These are phyloP conservation scores for Colletotrichum viniferum DNA, from an alignment of 2,329 filamentous ascomycete species.

Conservation along the genomic window DNA sequence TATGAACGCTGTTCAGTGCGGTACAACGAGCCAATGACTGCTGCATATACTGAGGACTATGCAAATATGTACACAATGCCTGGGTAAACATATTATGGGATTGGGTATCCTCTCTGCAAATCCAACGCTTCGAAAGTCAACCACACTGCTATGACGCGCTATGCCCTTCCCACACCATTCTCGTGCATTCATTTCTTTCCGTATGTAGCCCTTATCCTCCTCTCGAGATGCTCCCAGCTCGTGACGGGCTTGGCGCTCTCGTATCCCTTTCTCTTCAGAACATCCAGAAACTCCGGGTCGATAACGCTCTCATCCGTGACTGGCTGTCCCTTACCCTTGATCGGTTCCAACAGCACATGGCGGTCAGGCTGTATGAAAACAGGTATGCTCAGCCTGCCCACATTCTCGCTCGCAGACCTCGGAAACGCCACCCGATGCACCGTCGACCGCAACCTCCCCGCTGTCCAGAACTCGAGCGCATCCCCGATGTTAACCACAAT, in stretches of 20 bases:
- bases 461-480: conserved; percentile 84
- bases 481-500: conserved; percentile 80
- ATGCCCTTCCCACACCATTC: not conserved
- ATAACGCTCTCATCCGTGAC: not conserved
- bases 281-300: conserved; percentile 8
- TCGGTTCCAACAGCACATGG: conserved; percentile 14
- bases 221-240: conserved; percentile 13
- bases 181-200: not conserved
- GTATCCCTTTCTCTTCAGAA: conserved; percentile 18
- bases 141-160: not conserved
- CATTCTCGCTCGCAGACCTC: conserved; percentile 14
- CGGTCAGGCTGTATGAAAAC: conserved; percentile 22
- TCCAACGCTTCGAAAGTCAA: not conserved
- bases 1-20: not conserved
- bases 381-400: conserved; percentile 18
- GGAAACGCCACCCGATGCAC: conserved; percentile 86
- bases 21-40: not conserved
- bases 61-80: not conserved
- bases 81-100: not conserved
- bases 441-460: conserved; percentile 83
- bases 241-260: conserved; percentile 12
- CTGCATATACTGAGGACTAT: not conserved
- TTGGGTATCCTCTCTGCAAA: not conserved
- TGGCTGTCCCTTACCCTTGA: not conserved
- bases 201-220: conserved; percentile 19